Conservation (phyloP, 2,329 filamentous ascomycete genomes). For the Endocalyx cinctus region DNA sequence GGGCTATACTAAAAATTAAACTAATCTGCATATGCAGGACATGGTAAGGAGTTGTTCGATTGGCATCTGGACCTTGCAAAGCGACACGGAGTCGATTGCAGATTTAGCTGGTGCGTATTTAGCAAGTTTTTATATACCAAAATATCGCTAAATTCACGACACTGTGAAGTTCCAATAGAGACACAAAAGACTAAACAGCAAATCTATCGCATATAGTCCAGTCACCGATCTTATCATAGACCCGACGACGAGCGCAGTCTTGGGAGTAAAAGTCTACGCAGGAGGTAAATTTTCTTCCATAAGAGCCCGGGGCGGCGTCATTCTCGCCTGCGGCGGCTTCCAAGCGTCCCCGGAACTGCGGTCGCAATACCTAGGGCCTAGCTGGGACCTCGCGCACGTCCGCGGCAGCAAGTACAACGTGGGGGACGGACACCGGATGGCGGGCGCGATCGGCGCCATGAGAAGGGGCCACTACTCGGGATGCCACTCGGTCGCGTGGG, state of each 20-base stretch:
- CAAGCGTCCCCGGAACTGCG: conserved; percentile 56
- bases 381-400: conserved; percentile 59
- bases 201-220: too few relatives aligned
- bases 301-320: conserved; percentile 31
- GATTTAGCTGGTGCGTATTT: too few relatives aligned
- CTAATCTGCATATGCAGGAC: conserved; percentile 7
- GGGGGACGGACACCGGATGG: conserved; percentile 52
- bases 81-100: conserved; percentile 10
- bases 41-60: conserved; percentile 19
- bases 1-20: neutral
- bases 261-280: conserved; percentile 13
- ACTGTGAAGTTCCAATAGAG: too few relatives aligned
- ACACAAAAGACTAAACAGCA: too few relatives aligned
- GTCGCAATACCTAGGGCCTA: conserved; percentile 47
- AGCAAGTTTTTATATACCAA: too few relatives aligned
- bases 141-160: too few relatives aligned
- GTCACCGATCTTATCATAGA: conserved; percentile 13
- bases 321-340: conserved; percentile 60
- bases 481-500: conserved; percentile 63
- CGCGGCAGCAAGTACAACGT: conserved; percentile 62
- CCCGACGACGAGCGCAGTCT: conserved; percentile 11
- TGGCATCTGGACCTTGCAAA: conserved; percentile 16
- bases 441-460: conserved; percentile 47
- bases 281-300: conserved; percentile 9
- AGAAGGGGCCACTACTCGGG: conserved; percentile 57